phyloP scores from a whole-genome alignment of 2,329 filamentous ascomycete species.

The Botryotinia narcissicola region DNA sequence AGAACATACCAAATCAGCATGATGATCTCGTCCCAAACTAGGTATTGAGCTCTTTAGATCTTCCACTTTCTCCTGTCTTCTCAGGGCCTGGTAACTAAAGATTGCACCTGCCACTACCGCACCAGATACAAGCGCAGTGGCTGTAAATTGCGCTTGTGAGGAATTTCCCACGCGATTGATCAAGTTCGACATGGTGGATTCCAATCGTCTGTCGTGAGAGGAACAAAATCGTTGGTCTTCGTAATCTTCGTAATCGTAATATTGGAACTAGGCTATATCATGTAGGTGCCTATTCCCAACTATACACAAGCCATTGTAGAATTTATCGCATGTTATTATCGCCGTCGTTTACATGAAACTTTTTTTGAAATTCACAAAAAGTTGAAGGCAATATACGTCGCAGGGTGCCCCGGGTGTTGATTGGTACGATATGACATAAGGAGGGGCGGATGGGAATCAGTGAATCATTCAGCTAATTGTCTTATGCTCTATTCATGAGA shows the following conservation, averaged over 20 bases:
- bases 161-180: constrained; percentile 30
- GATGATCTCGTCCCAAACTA: constrained; percentile 37
- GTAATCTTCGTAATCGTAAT: background rate
- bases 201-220: background rate
- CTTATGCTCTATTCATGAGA: background rate
- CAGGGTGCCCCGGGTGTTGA: constrained; percentile 12
- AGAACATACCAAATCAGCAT: constrained; percentile 42
- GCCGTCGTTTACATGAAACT: background rate
- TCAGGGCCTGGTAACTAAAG: constrained; percentile 60
- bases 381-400: constrained; percentile 3
- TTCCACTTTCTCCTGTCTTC: constrained; percentile 52
- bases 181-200: constrained; percentile 34
- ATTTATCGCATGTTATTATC: background rate
- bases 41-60: constrained; percentile 62
- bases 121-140: constrained; percentile 67
- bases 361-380: constrained; percentile 10
- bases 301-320: background rate
- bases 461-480: background rate
- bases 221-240: background rate
- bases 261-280: background rate
- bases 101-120: constrained; percentile 59
- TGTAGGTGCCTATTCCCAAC: background rate
- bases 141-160: constrained; percentile 55
- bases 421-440: constrained; percentile 8
- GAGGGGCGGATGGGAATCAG: background rate